Evolutionary conservation across 352 stramenopile species (phyloP).

Genomic region (Globisporangium nagaii): DNA sequence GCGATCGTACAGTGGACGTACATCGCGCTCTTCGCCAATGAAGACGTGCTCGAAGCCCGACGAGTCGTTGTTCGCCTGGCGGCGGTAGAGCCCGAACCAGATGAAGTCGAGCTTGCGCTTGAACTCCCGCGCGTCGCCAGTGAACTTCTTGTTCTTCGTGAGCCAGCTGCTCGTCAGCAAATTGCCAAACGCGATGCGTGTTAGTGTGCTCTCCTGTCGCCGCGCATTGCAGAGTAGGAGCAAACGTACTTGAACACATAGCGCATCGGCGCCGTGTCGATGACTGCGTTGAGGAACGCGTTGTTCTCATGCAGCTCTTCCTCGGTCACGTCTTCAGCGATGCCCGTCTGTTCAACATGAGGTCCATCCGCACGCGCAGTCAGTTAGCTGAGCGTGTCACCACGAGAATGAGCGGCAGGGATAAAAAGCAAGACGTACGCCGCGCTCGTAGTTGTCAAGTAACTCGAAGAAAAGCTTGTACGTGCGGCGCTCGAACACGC

Average conservation of each 20-base stretch:
- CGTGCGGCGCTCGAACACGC: constrained; percentile 86
- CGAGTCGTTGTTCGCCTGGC: constrained; percentile 83
- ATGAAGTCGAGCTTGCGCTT: constrained; percentile 92
- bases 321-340: constrained; percentile 78
- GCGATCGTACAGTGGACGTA: too few species aligned
- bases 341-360: constrained; percentile 52
- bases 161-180: constrained; percentile 43
- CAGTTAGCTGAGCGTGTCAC: not conserved
- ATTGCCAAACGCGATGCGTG: too few species aligned
- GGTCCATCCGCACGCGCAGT: not conserved
- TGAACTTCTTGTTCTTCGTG: constrained; percentile 82
- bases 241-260: constrained; percentile 86
- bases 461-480: constrained; percentile 89
- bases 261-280: constrained; percentile 91
- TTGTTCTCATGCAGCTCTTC: constrained; percentile 89
- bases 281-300: constrained; percentile 89
- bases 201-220: not conserved
- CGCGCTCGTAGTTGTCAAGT: constrained; percentile 87
- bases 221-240: not conserved
- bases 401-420: not conserved
- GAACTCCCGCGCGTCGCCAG: constrained; percentile 64
- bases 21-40: constrained; percentile 93
- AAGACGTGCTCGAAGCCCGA: constrained; percentile 97
- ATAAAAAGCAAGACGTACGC: constrained; percentile 25
- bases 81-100: constrained; percentile 94